phyloP scores from a whole-genome alignment of 805 yeast genomes.

The Starmera caribaea region DNA sequence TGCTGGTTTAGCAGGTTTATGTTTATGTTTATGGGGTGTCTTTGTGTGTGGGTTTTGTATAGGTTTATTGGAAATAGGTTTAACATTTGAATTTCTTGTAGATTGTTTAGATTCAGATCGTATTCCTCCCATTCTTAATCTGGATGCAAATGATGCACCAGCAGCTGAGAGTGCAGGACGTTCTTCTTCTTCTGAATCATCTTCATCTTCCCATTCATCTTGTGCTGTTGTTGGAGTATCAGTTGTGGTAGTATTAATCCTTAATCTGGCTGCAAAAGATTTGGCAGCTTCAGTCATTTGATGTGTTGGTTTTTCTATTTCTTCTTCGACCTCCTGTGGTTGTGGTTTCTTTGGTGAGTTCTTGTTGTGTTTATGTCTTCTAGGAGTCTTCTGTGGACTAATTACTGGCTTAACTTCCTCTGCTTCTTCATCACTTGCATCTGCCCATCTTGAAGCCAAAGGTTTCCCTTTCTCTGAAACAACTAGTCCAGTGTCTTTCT shows the following conservation, averaged over 20 bases:
- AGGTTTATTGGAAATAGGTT: too few species aligned
- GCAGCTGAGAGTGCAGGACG: conserved; percentile 2
- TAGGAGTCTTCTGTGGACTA: neutral
- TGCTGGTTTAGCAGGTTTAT: neutral
- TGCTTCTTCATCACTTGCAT: conserved; percentile 1
- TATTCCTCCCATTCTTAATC: conserved; percentile 9
- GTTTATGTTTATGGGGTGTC: too few species aligned
- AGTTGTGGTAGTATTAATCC: neutral
- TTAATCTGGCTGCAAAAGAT: conserved; percentile 4
- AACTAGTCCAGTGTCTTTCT: conserved; percentile 5
- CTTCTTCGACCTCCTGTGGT: neutral
- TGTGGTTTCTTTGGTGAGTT: neutral
- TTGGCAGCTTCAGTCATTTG: conserved; percentile 12
- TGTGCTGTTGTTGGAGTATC: neutral
- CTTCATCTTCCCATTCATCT: neutral
- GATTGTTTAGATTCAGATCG: neutral
- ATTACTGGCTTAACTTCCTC: neutral
- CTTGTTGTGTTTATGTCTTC: neutral
- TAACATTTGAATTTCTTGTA: conserved; percentile 5
- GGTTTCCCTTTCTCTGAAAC: conserved; percentile 9
- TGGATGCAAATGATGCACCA: conserved; percentile 14
- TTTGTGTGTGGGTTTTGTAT: too few species aligned
- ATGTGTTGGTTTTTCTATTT: conserved; percentile 1
- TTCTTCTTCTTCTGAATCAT: neutral
- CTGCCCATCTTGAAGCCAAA: conserved; percentile 7